A percentile compares a stretch with the other conserved stretches of the same genome.
Conservation (phyloP, 805 yeast species). For the Ogataea dorogensis region DNA sequence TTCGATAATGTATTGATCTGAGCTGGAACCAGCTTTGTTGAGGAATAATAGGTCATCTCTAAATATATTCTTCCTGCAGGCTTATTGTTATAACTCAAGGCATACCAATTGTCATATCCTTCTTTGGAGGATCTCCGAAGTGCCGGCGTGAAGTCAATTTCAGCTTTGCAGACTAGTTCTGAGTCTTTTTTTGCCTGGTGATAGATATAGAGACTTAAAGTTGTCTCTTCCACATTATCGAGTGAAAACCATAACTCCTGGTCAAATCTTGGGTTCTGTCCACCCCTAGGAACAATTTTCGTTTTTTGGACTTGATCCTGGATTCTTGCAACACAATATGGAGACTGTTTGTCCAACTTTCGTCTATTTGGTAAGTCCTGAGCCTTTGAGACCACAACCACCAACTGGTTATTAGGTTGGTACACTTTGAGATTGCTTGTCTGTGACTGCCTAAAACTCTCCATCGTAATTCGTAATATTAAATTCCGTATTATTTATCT, state of each 20-base stretch:
- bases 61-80: conserved; percentile 86
- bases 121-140: conserved; percentile 62
- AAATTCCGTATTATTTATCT: too few species aligned
- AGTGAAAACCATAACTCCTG: conserved; percentile 68
- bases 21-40: conserved; percentile 33
- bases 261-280: conserved; percentile 91
- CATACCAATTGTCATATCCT: conserved; percentile 87
- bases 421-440: conserved; percentile 5
- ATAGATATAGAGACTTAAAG: conserved; percentile 68
- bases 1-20: too few species aligned
- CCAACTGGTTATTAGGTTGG: conserved; percentile 51
- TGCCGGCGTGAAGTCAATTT: conserved; percentile 73
- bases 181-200: conserved; percentile 88
- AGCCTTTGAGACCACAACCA: conserved; percentile 76
- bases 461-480: not conserved
- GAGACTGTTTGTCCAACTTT: conserved; percentile 89
- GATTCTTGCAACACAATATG: conserved; percentile 79
- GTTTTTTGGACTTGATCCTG: conserved; percentile 83
- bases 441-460: not conserved
- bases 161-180: conserved; percentile 78
- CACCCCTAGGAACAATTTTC: conserved; percentile 77
- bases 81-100: conserved; percentile 60
- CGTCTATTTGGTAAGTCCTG: conserved; percentile 83
- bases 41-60: conserved; percentile 89
- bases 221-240: conserved; percentile 59